Evolutionary conservation across 1,284 basidiomycete species (phyloP).

Genomic region (Heimioporus retisporus): DNA sequence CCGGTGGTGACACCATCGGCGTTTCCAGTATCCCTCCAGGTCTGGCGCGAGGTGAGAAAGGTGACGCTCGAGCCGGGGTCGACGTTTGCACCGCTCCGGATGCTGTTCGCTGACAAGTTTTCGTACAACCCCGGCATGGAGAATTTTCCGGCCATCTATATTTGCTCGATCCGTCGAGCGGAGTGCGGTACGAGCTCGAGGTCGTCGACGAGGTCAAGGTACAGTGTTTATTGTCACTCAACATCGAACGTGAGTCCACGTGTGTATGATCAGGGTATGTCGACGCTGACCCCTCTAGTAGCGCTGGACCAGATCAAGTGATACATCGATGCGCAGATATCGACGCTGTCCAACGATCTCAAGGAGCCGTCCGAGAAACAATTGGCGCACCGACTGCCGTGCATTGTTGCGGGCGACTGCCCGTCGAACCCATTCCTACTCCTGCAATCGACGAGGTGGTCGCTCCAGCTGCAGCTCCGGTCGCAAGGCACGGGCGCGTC

Average conservation of each 20-base stretch:
- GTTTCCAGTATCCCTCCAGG: constrained; percentile 88
- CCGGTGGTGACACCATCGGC: constrained; percentile 46
- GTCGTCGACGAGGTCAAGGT: constrained; percentile 95
- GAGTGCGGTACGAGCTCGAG: constrained; percentile 96
- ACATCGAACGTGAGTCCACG: constrained; percentile 91
- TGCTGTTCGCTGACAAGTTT: constrained; percentile 97
- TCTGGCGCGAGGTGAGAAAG: constrained; percentile 95
- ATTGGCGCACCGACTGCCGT: constrained; percentile 77
- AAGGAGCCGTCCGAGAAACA: constrained; percentile 88
- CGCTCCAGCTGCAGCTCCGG: constrained; percentile 71
- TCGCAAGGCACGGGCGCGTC: too few relatives aligned
- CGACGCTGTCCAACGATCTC: constrained; percentile 87
- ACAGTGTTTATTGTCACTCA: constrained; percentile 89
- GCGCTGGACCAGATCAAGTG: constrained; percentile 99
- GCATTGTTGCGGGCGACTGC: constrained; percentile 59
- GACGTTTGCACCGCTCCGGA: constrained; percentile 79
- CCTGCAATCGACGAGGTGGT: constrained; percentile 74
- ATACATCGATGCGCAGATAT: constrained; percentile 94
- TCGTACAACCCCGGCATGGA: constrained; percentile 94
- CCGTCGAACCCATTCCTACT: constrained; percentile 51
- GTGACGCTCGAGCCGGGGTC: constrained; percentile 77
- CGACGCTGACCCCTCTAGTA: constrained; percentile 42
- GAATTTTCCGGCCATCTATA: constrained; percentile 97
- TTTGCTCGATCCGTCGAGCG: constrained; percentile 93
- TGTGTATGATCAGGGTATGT: too few relatives aligned